Conservation (phyloP, 1,284 basidiomycete genomes). For the Xerocomus nothofagi region DNA sequence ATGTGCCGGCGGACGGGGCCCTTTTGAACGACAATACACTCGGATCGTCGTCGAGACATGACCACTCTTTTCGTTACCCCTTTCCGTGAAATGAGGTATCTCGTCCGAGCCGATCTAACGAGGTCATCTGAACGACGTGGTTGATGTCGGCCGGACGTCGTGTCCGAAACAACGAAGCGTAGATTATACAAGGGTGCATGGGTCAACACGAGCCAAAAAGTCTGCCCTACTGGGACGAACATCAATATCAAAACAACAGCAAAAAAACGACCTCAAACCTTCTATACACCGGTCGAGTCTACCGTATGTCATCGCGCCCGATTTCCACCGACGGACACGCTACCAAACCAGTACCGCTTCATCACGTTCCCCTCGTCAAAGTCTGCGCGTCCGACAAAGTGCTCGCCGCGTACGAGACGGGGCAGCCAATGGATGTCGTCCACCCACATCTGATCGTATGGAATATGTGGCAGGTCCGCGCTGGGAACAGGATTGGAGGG, state of each 20-base stretch:
- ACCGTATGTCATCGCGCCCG: not conserved
- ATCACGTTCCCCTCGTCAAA: conserved; percentile 32
- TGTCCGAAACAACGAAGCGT: no score
- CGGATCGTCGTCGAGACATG: no score
- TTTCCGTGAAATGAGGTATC: no score
- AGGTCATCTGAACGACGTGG: no score
- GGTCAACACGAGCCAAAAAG: not conserved
- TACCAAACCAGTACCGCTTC: conserved; percentile 32
- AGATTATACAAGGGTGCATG: not conserved
- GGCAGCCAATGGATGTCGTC: conserved; percentile 43
- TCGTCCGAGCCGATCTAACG: no score
- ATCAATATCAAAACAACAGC: no score
- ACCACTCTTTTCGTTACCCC: no score
- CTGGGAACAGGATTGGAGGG: not conserved
- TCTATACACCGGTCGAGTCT: not conserved
- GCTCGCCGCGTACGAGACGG: conserved; percentile 29
- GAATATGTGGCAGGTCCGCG: conserved; percentile 29
- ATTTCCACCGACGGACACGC: not conserved
- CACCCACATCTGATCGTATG: conserved; percentile 42
- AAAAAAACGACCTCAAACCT: not conserved
- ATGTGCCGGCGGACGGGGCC: no score
- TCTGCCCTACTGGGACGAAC: no score
- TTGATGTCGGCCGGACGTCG: no score
- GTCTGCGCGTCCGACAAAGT: conserved; percentile 41
- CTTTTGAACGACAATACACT: no score